Base-by-base conservation (phyloP, 2,329 filamentous ascomycete species). In the Nigrospora sphaerica region DNA sequence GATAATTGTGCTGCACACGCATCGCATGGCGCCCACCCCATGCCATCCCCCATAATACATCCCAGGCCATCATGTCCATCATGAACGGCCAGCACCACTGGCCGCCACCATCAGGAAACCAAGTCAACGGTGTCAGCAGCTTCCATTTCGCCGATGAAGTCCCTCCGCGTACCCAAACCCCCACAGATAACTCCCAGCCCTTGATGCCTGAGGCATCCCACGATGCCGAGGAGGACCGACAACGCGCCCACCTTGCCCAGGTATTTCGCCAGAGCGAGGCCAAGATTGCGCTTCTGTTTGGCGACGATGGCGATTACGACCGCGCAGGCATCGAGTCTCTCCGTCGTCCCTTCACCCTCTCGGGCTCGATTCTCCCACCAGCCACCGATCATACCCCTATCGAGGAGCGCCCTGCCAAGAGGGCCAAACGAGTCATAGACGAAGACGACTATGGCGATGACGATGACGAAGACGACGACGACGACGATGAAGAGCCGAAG, bases 401-500 rank as follows among this genome's bases (percentile, higher is more conserved):
- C 55, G 71, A 72, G 54, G 77, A 85, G 59, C 78, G 80, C 45
- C 80, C 82, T 34, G 69, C 76, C 48, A 95, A 93, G 69, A 86
- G 87, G 67, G 76, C 81, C 40, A 86, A 85, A 64, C 78, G 88
- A 58, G 75, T 81, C 62, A 90, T 92, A 74, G 82, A 90, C 57
- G 88, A 92, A 63, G 86, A 90, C 58, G 85, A 92, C 67, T 91
- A 92, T 61, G 87, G 86, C 54, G 87, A 92, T 57, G 90, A 95
- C 48, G 86, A 92, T 37, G 86, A 88, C 14, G 80, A 85, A 11
- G 85, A 88, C 1, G 81, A 85, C 9, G 83, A 85, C 14, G 83
- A 81, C 39, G 80, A 83, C 16, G 76, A 80, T 2, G 71, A 79
- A 68, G 71, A 77, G 52, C 12, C 16, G 3, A 31, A 23, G 17